phyloP scores from a whole-genome alignment of 2,329 filamentous ascomycete species.

The Cryphonectria nitschkei region DNA sequence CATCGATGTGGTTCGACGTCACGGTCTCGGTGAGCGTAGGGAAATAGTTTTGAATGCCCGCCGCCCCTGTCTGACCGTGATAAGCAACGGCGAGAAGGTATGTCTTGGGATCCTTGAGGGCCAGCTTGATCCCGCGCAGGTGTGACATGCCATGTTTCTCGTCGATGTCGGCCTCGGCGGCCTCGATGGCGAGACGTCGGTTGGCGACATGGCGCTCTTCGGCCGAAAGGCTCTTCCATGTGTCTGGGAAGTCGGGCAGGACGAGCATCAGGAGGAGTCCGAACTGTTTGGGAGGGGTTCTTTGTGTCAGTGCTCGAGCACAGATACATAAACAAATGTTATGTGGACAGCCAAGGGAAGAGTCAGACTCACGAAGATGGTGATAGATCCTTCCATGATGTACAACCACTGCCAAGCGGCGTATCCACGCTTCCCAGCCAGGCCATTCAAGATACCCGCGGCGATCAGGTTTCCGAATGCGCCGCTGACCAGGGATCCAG shows the following conservation, averaged over 20 bases:
- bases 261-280: conserved; percentile 21
- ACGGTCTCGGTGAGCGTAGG: conserved; percentile 38
- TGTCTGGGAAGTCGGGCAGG: conserved; percentile 28
- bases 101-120: conserved; percentile 27
- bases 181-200: conserved; percentile 25
- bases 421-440: conserved; percentile 22
- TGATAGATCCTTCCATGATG: conserved; percentile 27
- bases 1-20: conserved; percentile 31
- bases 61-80: conserved; percentile 24
- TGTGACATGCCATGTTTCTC: conserved; percentile 24
- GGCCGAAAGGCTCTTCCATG: conserved; percentile 23
- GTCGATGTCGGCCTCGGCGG: conserved; percentile 26
- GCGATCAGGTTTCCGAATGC: conserved; percentile 28
- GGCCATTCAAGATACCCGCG: conserved; percentile 22
- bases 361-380: conserved; percentile 14
- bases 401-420: conserved; percentile 28
- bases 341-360: background rate
- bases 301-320: background rate
- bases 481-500: conserved; percentile 23
- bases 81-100: conserved; percentile 27
- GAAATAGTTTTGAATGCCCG: conserved; percentile 32
- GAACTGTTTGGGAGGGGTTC: background rate
- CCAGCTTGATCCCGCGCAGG: conserved; percentile 28
- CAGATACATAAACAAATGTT: no score
- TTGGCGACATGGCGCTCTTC: conserved; percentile 27